A percentile compares a stretch with the other conserved stretches of the same genome.
Conservation (phyloP, 306 rosid genomes). For the Quercus suber region DNA sequence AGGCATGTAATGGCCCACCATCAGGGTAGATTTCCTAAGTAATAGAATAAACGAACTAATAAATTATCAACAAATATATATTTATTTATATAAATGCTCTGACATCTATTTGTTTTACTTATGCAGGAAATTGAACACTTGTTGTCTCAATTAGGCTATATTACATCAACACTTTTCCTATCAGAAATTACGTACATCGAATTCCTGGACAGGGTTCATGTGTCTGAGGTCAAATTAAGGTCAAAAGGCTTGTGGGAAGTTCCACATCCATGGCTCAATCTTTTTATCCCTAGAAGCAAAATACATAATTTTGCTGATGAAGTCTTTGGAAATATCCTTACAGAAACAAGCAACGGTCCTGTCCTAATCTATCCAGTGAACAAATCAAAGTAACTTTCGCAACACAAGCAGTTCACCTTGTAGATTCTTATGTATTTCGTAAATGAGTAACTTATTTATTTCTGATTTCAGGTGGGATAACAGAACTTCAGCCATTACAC, state of each 20-base stretch:
- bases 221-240: constrained; percentile 77
- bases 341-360: constrained; percentile 73
- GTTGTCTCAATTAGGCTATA: constrained; percentile 49
- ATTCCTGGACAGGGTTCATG: constrained; percentile 88
- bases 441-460: constrained; percentile 12
- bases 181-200: constrained; percentile 75
- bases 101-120: constrained; percentile 1
- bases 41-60: neutral
- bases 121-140: constrained; percentile 67
- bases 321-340: constrained; percentile 84
- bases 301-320: constrained; percentile 66
- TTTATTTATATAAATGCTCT: neutral
- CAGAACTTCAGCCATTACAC: constrained; percentile 61
- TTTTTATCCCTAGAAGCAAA: constrained; percentile 80
- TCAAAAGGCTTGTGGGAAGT: constrained; percentile 93
- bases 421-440: neutral
- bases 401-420: neutral
- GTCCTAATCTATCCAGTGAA: constrained; percentile 88
- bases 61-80: neutral
- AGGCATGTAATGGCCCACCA: constrained; percentile 9
- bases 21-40: constrained; percentile 7
- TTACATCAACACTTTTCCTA: constrained; percentile 74
- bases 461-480: constrained; percentile 82
- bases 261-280: constrained; percentile 99
- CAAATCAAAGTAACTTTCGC: constrained; percentile 62